Evolutionary conservation across 2,329 filamentous ascomycete genomes (phyloP), one percentile per base, ranked within the genome.

Genomic region (Arthroderma sp.): DNA sequence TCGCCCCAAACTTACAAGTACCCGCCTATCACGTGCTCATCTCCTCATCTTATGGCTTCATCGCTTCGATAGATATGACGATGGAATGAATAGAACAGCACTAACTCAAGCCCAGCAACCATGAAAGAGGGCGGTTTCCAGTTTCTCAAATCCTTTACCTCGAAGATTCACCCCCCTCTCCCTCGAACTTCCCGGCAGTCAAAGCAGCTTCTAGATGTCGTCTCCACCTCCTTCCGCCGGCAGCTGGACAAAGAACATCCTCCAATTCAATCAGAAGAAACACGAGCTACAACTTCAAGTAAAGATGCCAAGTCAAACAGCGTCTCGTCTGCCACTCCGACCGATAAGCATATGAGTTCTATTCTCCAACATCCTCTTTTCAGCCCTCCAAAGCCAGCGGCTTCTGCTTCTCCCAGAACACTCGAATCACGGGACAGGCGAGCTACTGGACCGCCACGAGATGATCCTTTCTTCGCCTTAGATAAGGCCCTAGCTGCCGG

Each of bases 171-270:
- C 51, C 65, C 63, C 36, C 68, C 67, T 40, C 60, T 66, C 29
- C 64, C 77, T 27, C 65, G 79, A 10, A 75, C 69, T 28, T 65
- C 70, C 4, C 69, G 69, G 46, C 75, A 82, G 54, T 77, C 73
- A 10, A 66, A 75, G 49, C 71, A 76, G 52, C 65, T 83, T 5
- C 69, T 82, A 36, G 70, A 66, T 43, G 66, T 77, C 15, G 69
- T 83, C 50, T 80, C 76, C 22, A 70, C 68, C 36, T 81, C 77
- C 8, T 83, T 83, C 58, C 70, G 76, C 51, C 66, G 70, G 41
- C 76, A 81, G 47, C 70, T 83, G 36, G 77, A 82, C 53, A 68
- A 65, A 43, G 71, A 74, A 47, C 72, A 80, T 60, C 72, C 71
- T 11, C 55, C 58, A 30, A 50, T 53, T n/a, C 48, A 50, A 36